A percentile compares a stretch with the other conserved stretches of the same genome.
phyloP scores from a whole-genome alignment of 2,329 filamentous ascomycete species.

The Chaetomium globosum region DNA sequence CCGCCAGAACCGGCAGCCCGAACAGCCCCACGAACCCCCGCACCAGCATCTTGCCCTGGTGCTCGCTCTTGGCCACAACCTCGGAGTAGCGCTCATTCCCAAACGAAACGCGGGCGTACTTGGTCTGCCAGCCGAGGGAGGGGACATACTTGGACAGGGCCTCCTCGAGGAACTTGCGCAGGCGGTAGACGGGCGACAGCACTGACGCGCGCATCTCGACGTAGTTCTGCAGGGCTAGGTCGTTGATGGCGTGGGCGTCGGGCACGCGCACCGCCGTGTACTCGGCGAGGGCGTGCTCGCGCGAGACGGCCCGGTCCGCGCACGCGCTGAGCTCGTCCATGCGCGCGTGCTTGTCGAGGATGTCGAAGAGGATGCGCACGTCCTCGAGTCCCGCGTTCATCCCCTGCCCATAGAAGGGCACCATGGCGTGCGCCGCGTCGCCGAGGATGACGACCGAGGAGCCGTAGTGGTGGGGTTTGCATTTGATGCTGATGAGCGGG shows the following conservation, averaged over 20 bases:
- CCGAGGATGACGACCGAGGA: constrained; percentile 82
- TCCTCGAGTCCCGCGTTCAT: constrained; percentile 98
- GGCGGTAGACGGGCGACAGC: constrained; percentile 71
- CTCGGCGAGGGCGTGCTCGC: constrained; percentile 70
- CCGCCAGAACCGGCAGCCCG: constrained; percentile 35
- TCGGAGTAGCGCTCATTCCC: constrained; percentile 89
- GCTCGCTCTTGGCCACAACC: constrained; percentile 68
- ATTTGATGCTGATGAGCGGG: constrained; percentile 91
- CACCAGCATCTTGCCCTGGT: constrained; percentile 66
- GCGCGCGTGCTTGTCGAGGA: constrained; percentile 67
- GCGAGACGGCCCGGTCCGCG: constrained; percentile 60
- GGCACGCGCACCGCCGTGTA: constrained; percentile 75
- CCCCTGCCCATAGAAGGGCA: constrained; percentile 97
- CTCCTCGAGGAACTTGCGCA: constrained; percentile 88
- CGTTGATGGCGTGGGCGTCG: constrained; percentile 88
- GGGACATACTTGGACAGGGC: constrained; percentile 75
- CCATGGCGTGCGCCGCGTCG: constrained; percentile 95
- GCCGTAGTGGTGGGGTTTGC: constrained; percentile 79
- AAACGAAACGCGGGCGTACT: constrained; percentile 91
- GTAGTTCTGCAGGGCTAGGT: constrained; percentile 89
- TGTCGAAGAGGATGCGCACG: constrained; percentile 81
- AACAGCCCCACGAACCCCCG: constrained; percentile 45
- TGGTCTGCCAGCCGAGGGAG: constrained; percentile 81
- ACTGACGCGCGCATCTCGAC: constrained; percentile 90
- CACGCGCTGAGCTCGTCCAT: constrained; percentile 43